phyloP scores from a whole-genome alignment of 1,284 basidiomycete species.

The Apiotrichum siamense region DNA sequence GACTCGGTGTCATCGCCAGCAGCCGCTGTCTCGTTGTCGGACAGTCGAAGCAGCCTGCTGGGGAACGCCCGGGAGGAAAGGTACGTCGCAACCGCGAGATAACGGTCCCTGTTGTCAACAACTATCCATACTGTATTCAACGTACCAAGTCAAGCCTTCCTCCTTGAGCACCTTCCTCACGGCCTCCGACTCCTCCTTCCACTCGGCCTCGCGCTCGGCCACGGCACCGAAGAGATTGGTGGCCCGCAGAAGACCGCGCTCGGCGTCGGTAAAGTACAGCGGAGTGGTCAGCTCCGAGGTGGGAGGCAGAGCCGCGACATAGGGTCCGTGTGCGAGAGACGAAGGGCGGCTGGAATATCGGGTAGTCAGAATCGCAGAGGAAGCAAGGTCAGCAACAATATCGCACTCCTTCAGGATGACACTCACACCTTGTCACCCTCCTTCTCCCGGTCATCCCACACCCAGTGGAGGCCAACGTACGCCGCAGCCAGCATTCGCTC shows the following conservation, averaged over 20 bases:
- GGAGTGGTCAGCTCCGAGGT: constrained; percentile 60
- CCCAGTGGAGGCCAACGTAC: constrained; percentile 67
- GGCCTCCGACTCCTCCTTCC: constrained; percentile 57
- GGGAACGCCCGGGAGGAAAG: constrained; percentile 83
- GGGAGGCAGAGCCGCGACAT: constrained; percentile 62
- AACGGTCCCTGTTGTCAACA: constrained; percentile 58
- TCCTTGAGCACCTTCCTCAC: constrained; percentile 51
- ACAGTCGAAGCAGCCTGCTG: constrained; percentile 62
- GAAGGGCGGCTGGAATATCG: constrained; percentile 20
- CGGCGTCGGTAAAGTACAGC: constrained; percentile 61
- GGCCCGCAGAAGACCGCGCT: constrained; percentile 62
- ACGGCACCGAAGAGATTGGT: constrained; percentile 73
- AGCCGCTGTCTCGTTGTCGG: constrained; percentile 15
- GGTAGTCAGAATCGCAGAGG: too few relatives aligned
- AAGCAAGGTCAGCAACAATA: too few relatives aligned
- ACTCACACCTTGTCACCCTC: constrained; percentile 10
- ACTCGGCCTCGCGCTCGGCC: constrained; percentile 56
- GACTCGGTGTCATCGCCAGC: constrained; percentile 47
- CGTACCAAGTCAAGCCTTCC: constrained; percentile 60
- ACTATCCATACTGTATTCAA: background rate
- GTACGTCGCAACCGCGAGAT: constrained; percentile 64
- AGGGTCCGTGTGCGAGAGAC: constrained; percentile 52
- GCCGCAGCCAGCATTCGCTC: constrained; percentile 65
- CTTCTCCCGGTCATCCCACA: constrained; percentile 50
- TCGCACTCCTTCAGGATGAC: too few relatives aligned